phyloP scores from a whole-genome alignment of 2,329 filamentous ascomycete genomes.

The Helicocarpus griseus region DNA sequence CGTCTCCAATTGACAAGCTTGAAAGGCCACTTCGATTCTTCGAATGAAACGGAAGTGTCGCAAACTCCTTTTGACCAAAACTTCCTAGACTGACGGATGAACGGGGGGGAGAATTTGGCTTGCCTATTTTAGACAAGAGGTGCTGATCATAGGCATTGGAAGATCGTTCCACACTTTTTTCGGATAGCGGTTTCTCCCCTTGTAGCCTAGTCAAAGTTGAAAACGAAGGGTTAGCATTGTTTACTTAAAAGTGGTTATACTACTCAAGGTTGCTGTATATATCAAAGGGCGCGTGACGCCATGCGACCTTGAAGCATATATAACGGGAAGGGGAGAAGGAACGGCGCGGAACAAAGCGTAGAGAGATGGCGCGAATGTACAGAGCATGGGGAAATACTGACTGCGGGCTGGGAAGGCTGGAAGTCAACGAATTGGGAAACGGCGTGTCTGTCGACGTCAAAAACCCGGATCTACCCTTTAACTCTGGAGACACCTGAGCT shows the following conservation, averaged over 20 bases:
- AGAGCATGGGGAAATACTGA: slow-evolving; percentile 4
- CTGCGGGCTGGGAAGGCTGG: slow-evolving; percentile 8
- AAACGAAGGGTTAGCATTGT: slow-evolving; percentile 3
- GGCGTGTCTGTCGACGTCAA: background rate
- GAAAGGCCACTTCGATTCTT: slow-evolving; percentile 21
- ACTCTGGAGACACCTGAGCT: slow-evolving; percentile 5
- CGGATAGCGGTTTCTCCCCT: slow-evolving; percentile 50
- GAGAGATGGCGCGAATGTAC: background rate
- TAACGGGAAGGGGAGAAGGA: background rate
- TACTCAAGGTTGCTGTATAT: background rate
- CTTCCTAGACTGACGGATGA: slow-evolving; percentile 26
- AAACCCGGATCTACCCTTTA: background rate
- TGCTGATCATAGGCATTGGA: slow-evolving; percentile 56
- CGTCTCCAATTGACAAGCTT: slow-evolving; percentile 11
- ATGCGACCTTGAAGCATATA: background rate
- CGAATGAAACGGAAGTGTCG: slow-evolving; percentile 24
- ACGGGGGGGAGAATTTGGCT: slow-evolving; percentile 46
- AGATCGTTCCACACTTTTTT: slow-evolving; percentile 47
- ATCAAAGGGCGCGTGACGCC: background rate
- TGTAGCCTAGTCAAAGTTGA: slow-evolving; percentile 37
- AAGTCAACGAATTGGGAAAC: slow-evolving; percentile 5
- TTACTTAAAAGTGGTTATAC: background rate
- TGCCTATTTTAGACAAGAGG: slow-evolving; percentile 52
- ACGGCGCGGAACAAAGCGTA: background rate
- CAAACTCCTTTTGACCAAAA: slow-evolving; percentile 16